Evolutionary conservation across 805 yeast species (phyloP).

Genomic region (Geotrichum ghanense): DNA sequence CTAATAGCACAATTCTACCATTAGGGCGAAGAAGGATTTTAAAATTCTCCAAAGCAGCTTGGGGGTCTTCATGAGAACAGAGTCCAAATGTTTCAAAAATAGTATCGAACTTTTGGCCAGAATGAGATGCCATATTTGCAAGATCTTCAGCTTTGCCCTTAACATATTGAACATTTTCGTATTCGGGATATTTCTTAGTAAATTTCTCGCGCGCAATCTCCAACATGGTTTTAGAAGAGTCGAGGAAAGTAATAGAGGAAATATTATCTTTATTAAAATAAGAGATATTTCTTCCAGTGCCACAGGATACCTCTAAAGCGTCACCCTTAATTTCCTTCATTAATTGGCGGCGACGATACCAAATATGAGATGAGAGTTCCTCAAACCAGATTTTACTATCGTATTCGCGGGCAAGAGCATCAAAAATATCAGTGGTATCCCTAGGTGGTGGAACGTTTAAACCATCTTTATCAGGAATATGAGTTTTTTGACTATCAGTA

Average conservation of each 20-base stretch:
- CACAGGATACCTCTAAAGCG: constrained; percentile 88
- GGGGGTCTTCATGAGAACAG: constrained; percentile 94
- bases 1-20: constrained; percentile 77
- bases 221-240: constrained; percentile 79
- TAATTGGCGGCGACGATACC: constrained; percentile 62
- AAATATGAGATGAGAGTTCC: constrained; percentile 36
- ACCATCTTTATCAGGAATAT: neutral
- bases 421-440: constrained; percentile 53
- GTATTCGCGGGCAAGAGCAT: constrained; percentile 69
- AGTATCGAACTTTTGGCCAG: constrained; percentile 63
- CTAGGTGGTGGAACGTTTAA: constrained; percentile 48
- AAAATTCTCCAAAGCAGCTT: constrained; percentile 67
- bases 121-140: constrained; percentile 37
- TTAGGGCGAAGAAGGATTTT: constrained; percentile 66
- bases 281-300: constrained; percentile 87
- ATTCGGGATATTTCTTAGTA: constrained; percentile 52
- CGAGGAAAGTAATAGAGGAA: constrained; percentile 71
- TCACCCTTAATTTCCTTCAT: constrained; percentile 77
- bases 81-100: constrained; percentile 89
- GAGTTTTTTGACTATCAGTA: no score
- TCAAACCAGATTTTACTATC: constrained; percentile 72
- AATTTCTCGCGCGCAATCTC: constrained; percentile 68
- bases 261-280: constrained; percentile 52
- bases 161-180: constrained; percentile 68
- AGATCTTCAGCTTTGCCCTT: constrained; percentile 85